These are phyloP conservation scores for Tolypocladium amazonense DNA, from an alignment of 2,329 filamentous ascomycete species.

Conservation along the genomic window DNA sequence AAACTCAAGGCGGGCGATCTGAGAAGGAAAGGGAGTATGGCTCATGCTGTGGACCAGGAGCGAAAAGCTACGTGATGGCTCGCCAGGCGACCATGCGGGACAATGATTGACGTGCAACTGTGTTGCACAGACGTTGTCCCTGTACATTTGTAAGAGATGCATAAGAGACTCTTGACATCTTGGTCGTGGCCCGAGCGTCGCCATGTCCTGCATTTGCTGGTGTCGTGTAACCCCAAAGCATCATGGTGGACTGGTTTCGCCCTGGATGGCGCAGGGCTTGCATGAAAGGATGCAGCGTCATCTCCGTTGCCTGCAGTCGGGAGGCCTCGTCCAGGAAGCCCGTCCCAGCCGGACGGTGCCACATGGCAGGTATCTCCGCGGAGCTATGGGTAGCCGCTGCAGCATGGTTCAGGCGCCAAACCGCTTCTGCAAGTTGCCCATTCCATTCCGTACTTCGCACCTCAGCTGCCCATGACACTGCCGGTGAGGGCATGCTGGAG, in stretches of 20 bases:
- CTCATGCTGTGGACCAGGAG: slow-evolving; percentile 11
- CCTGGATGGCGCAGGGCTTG: background rate
- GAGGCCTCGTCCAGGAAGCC: background rate
- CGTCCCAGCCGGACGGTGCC: background rate
- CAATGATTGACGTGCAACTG: background rate
- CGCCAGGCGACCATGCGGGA: background rate
- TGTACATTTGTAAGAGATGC: background rate
- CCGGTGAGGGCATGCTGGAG: background rate
- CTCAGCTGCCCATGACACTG: background rate
- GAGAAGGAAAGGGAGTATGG: slow-evolving; percentile 33
- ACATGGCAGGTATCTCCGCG: background rate
- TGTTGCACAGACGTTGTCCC: background rate
- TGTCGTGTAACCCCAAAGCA: background rate
- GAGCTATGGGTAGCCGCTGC: background rate
- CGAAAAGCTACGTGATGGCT: background rate
- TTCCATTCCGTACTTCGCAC: background rate
- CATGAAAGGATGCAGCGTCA: background rate
- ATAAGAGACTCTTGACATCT: background rate
- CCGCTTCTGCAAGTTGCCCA: background rate
- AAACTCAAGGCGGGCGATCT: slow-evolving; percentile 45
- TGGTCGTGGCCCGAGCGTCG: background rate
- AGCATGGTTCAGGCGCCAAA: background rate
- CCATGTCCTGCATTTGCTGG: background rate
- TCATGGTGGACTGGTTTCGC: background rate
- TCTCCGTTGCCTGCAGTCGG: background rate